A percentile compares a stretch with the other conserved stretches of the same genome.
phyloP scores from a whole-genome alignment of 495 filamentous ascomycete species.

The Physcia stellaris region DNA sequence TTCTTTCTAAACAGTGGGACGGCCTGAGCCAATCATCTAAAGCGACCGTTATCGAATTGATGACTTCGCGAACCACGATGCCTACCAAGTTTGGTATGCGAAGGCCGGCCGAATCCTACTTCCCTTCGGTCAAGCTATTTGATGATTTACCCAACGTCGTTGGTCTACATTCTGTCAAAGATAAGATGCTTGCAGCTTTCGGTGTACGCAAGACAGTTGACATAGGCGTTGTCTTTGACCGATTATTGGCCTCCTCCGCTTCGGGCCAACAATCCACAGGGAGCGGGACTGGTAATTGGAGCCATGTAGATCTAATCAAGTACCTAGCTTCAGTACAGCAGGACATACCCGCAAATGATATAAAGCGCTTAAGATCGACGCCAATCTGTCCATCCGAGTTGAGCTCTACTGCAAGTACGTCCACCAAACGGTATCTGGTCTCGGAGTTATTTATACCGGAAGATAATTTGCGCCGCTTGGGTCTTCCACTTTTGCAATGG shows the following conservation, averaged over 20 bases:
- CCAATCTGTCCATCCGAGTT: slow-evolving; percentile 73
- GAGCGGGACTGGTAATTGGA: slow-evolving; percentile 49
- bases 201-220: slow-evolving; percentile 86
- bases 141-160: slow-evolving; percentile 76
- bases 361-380: slow-evolving; percentile 61
- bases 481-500: slow-evolving; percentile 76
- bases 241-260: slow-evolving; percentile 48
- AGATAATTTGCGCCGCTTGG: slow-evolving; percentile 49
- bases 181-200: slow-evolving; percentile 69
- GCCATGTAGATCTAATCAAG: slow-evolving; percentile 84
- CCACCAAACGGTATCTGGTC: slow-evolving; percentile 52
- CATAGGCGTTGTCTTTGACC: slow-evolving; percentile 80
- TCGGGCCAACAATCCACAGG: slow-evolving; percentile 6
- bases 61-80: slow-evolving; percentile 60
- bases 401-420: slow-evolving; percentile 29
- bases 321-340: slow-evolving; percentile 81
- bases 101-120: slow-evolving; percentile 77
- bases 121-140: slow-evolving; percentile 83
- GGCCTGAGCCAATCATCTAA: slow-evolving; percentile 50
- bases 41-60: slow-evolving; percentile 42
- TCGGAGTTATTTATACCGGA: slow-evolving; percentile 80
- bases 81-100: slow-evolving; percentile 88
- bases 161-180: slow-evolving; percentile 65
- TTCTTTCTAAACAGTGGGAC: slow-evolving; percentile 85
- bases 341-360: slow-evolving; percentile 77